Evolutionary conservation across 306 rosid species (phyloP).

Genomic region (Cicer arietinum): DNA sequence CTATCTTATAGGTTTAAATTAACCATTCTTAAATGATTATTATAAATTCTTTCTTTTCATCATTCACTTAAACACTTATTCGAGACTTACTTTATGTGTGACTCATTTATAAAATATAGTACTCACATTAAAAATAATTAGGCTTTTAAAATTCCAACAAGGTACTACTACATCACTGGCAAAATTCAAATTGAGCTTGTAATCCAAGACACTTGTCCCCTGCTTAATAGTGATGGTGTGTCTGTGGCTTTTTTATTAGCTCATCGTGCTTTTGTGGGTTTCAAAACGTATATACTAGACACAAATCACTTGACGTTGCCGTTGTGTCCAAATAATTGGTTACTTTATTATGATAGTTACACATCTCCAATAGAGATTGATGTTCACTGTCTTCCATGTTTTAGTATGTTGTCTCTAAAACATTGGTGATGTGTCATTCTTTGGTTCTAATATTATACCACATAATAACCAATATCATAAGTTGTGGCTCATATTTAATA

Average conservation of each 20-base stretch:
- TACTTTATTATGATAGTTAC: slow-evolving; percentile 39
- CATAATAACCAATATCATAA: no score
- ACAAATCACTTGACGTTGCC: slow-evolving; percentile 26
- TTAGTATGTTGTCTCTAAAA: slow-evolving; percentile 19
- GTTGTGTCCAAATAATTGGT: slow-evolving; percentile 36
- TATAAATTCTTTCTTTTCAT: no score
- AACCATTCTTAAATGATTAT: no score
- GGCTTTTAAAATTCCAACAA: slow-evolving; percentile 12
- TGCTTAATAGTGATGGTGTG: background rate
- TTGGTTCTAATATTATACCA: background rate
- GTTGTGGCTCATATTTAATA: no score
- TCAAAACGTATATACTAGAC: slow-evolving; percentile 31
- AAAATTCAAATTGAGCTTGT: slow-evolving; percentile 45
- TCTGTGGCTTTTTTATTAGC: slow-evolving; percentile 3
- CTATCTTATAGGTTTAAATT: no score
- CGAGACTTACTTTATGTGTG: no score
- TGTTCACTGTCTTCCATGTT: slow-evolving; percentile 27
- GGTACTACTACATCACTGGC: slow-evolving; percentile 1
- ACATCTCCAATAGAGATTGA: background rate
- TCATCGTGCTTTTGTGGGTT: slow-evolving; percentile 7
- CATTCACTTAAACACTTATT: no score
- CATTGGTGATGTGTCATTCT: slow-evolving; percentile 46
- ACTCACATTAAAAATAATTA: no score
- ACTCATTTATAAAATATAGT: background rate
- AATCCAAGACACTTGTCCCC: slow-evolving; percentile 36